Percentiles rank a stretch among this genome's conserved stretches.
phyloP scores from a whole-genome alignment of 257 asterid species.

The Solanum appendiculatum region DNA sequence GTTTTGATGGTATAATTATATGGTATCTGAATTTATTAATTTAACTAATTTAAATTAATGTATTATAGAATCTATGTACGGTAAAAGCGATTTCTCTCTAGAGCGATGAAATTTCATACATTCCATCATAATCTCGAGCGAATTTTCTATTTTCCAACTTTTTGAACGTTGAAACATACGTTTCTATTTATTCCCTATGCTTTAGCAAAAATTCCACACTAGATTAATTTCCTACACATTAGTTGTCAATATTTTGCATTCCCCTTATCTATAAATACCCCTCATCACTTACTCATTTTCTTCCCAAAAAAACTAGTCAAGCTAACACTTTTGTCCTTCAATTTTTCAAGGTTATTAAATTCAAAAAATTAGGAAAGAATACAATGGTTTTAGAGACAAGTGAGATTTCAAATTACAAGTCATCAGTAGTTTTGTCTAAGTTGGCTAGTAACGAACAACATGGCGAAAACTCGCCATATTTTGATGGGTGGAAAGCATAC shows the following conservation, averaged over 20 bases:
- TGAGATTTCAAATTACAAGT: neutral
- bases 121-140: too few species aligned
- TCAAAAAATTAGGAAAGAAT: neutral
- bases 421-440: conserved; percentile 27
- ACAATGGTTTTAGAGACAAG: neutral
- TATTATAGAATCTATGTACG: neutral
- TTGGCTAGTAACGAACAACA: conserved; percentile 50
- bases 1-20: too few species aligned
- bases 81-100: neutral
- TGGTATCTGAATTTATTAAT: neutral
- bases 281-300: neutral
- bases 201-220: neutral
- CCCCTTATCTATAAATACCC: neutral
- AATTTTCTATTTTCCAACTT: too few species aligned
- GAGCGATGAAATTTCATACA: too few species aligned
- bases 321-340: neutral
- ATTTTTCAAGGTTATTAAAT: neutral
- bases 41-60: neutral
- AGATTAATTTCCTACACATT: neutral
- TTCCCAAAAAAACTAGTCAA: neutral
- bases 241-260: neutral
- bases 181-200: neutral
- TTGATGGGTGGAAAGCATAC: conserved; percentile 89
- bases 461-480: conserved; percentile 77
- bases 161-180: neutral